These are phyloP conservation scores for Fusarium sp. DNA, from an alignment of 2,329 filamentous ascomycete species.

Conservation along the genomic window DNA sequence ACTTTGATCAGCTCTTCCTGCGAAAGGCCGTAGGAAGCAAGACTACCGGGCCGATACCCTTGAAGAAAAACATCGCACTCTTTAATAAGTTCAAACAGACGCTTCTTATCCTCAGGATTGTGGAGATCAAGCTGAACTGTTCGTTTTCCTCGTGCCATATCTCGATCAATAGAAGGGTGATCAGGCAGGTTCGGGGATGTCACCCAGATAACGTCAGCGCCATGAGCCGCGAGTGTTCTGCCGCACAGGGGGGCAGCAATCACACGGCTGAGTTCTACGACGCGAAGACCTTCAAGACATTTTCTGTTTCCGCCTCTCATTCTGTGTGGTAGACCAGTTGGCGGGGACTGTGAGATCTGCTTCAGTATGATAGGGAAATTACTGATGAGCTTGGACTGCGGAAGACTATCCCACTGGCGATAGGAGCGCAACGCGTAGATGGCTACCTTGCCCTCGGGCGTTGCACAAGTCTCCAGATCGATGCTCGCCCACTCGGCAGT, in stretches of 20 bases:
- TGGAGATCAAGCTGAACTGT: conserved; percentile 72
- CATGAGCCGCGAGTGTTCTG: conserved; percentile 76
- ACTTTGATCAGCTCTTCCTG: conserved; percentile 53
- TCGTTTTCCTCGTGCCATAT: conserved; percentile 76
- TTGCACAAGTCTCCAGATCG: conserved; percentile 63
- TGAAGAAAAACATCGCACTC: conserved; percentile 74
- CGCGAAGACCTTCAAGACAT: conserved; percentile 71
- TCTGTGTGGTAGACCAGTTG: not conserved
- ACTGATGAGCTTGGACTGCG: conserved; percentile 60
- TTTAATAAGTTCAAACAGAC: conserved; percentile 68
- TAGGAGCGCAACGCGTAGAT: conserved; percentile 65
- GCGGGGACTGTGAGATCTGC: conserved; percentile 48
- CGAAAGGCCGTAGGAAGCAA: conserved; percentile 58
- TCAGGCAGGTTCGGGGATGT: conserved; percentile 74
- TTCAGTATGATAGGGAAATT: conserved; percentile 62
- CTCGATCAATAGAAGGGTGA: conserved; percentile 74
- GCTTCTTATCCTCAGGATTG: conserved; percentile 59
- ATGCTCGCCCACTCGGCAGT: conserved; percentile 58
- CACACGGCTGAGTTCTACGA: conserved; percentile 78
- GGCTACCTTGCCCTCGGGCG: conserved; percentile 56
- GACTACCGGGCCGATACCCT: conserved; percentile 72
- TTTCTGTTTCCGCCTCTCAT: conserved; percentile 7
- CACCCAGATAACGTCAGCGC: conserved; percentile 77
- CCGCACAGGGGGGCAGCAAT: conserved; percentile 79
- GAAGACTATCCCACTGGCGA: conserved; percentile 63